A percentile compares a stretch with the other conserved stretches of the same genome.
These are phyloP conservation scores for Cladorrhinum sp. DNA, from an alignment of 2,329 filamentous ascomycete genomes.

Conservation along the genomic window DNA sequence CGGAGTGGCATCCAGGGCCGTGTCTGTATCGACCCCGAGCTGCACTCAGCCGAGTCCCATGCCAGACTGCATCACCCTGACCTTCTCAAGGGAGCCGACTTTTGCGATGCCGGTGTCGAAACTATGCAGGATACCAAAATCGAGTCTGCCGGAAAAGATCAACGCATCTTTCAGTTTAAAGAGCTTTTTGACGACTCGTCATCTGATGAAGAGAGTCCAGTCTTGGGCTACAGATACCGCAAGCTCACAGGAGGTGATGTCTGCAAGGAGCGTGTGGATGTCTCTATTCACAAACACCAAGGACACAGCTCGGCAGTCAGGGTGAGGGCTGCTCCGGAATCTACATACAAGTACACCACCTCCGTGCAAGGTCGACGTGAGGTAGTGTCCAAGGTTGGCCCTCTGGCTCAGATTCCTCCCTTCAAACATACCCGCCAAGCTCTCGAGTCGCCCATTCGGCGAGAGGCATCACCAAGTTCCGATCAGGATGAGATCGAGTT, in stretches of 20 bases:
- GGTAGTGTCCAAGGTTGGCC: conserved; percentile 15
- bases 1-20: conserved; percentile 24
- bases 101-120: conserved; percentile 12
- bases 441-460: neutral
- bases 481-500: neutral
- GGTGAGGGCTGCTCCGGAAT: conserved; percentile 14
- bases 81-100: conserved; percentile 11
- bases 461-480: neutral
- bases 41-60: conserved; percentile 34
- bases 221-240: conserved; percentile 14
- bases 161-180: conserved; percentile 15
- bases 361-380: conserved; percentile 1
- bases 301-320: conserved; percentile 20
- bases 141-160: conserved; percentile 4
- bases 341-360: neutral
- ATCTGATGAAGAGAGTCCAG: conserved; percentile 7
- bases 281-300: conserved; percentile 16
- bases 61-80: conserved; percentile 21
- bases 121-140: conserved; percentile 1
- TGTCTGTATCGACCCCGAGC: conserved; percentile 32
- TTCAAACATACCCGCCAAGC: conserved; percentile 3
- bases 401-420: conserved; percentile 9
- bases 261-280: conserved; percentile 16
- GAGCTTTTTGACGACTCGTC: conserved; percentile 4
- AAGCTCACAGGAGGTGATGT: conserved; percentile 17